Evolutionary conservation across 768 basidiomycete species (phyloP).

Genomic region (Coprinopsis strossmayeri): DNA sequence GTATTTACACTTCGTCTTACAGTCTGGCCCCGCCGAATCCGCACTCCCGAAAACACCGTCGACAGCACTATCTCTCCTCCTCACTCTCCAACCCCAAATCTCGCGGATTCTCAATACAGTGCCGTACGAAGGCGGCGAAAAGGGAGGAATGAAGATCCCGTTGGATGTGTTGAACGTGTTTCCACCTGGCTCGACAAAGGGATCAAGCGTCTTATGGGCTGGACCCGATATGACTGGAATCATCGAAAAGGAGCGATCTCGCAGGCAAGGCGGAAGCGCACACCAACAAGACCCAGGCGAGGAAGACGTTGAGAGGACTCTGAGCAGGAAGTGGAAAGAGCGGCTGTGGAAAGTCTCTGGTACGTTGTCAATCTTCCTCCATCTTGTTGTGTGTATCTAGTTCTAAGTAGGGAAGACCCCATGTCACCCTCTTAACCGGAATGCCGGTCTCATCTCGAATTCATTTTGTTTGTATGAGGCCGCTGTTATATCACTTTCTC

Average conservation of each 20-base stretch:
- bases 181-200: slow-evolving; percentile 22
- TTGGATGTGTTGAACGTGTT: slow-evolving; percentile 47
- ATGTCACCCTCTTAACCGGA: too few relatives aligned
- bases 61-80: slow-evolving; percentile 37
- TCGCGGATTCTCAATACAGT: slow-evolving; percentile 26
- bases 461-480: too few relatives aligned
- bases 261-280: background rate
- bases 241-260: slow-evolving; percentile 18
- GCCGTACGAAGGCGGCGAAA: slow-evolving; percentile 5
- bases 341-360: slow-evolving; percentile 24
- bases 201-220: slow-evolving; percentile 51
- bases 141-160: slow-evolving; percentile 21
- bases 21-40: too few relatives aligned
- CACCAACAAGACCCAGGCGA: too few relatives aligned
- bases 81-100: slow-evolving; percentile 35
- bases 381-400: too few relatives aligned
- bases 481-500: too few relatives aligned
- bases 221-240: slow-evolving; percentile 32
- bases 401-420: too few relatives aligned
- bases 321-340: slow-evolving; percentile 11
- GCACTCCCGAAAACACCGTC: background rate
- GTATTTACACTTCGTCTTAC: too few relatives aligned
- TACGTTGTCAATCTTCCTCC: slow-evolving; percentile 11
- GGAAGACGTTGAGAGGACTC: too few relatives aligned
- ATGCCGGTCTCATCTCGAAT: too few relatives aligned